A percentile compares a stretch with the other conserved stretches of the same genome.
These are phyloP conservation scores for Boletus patriciae DNA, from an alignment of 768 basidiomycete genomes.

Conservation along the genomic window DNA sequence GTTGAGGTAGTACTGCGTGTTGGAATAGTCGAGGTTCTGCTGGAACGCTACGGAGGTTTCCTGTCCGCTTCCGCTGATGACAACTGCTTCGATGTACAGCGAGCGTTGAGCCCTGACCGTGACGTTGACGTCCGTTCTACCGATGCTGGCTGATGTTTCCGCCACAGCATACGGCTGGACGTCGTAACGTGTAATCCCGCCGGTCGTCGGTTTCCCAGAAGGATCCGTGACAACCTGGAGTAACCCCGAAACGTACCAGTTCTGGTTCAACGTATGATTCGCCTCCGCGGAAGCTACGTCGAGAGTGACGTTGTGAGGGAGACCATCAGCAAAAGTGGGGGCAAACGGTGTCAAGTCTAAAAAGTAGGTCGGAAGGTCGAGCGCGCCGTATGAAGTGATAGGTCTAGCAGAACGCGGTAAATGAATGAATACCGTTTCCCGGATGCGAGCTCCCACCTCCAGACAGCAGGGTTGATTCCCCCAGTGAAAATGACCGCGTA, in stretches of 20 bases:
- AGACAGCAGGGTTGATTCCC: slow-evolving; percentile 65
- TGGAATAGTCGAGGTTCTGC: slow-evolving; percentile 62
- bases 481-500: slow-evolving; percentile 71
- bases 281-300: slow-evolving; percentile 71
- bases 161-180: slow-evolving; percentile 58
- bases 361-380: slow-evolving; percentile 77
- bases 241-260: slow-evolving; percentile 75
- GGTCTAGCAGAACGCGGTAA: slow-evolving; percentile 43
- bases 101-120: slow-evolving; percentile 60
- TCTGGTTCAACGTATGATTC: slow-evolving; percentile 63
- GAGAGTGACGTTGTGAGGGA: slow-evolving; percentile 68
- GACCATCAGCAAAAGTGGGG: slow-evolving; percentile 63
- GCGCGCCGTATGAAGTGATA: slow-evolving; percentile 72
- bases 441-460: slow-evolving; percentile 50
- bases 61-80: slow-evolving; percentile 62
- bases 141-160: slow-evolving; percentile 45
- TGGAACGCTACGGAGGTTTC: slow-evolving; percentile 54
- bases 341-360: slow-evolving; percentile 78
- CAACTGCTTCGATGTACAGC: slow-evolving; percentile 59
- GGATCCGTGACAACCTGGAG: slow-evolving; percentile 69
- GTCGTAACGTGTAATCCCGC: slow-evolving; percentile 59
- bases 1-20: slow-evolving; percentile 60
- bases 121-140: slow-evolving; percentile 51
- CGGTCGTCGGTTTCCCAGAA: slow-evolving; percentile 64
- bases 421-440: background rate